Base-by-base conservation (phyloP, 1,284 basidiomycete species). In the Singerocomus rubriflavus region DNA sequence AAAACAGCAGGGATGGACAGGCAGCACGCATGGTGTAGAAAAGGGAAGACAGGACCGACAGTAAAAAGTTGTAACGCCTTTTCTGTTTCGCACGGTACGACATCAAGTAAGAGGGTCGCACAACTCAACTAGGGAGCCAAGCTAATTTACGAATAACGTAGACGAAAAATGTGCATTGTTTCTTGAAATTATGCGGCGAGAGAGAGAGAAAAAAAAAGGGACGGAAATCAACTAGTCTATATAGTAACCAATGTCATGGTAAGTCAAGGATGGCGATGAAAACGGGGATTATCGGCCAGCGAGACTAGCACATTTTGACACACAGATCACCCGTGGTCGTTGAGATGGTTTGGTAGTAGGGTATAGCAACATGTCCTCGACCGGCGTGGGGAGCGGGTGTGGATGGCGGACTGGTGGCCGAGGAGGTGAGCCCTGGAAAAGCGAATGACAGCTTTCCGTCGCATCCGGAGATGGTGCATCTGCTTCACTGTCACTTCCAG, bases 381-480 rank as follows among this genome's bases (percentile, higher is more conserved):
- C 63, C 14, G 77, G 75, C 56, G 75, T 77, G 14, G 79, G 79
- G n/a, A 81, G 68, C 12, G 80, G 80, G 54, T 76, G 63, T 21
- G 72, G 61, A 53, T 53, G 60, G 46, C 68, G 37, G 27, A 50
- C 34, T 4, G 52, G 35, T 5, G 55, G 35, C 9, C 47, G 46
- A 4, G 63, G 56, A 41, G 56, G 54, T 7, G 56, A 53, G 29
- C 51, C 46, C 31, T 51, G 52, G 49, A 61, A 42, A 26, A 55
- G 52, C 13, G 48, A 61, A 12, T 46, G 44, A 33, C 48, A 53
- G 31, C 55, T 50, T 35, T 60, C 62, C 5, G 62, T 66, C 25
- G 50, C 48, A 21, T 67, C 67, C 1, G 64, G 55, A 1, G 59
- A 63, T 45, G 51, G 38, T 8, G 6, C 54, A 10, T 66, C 65